phyloP scores from a whole-genome alignment of 805 yeast species.

The Grigorovia transvaalensis region DNA sequence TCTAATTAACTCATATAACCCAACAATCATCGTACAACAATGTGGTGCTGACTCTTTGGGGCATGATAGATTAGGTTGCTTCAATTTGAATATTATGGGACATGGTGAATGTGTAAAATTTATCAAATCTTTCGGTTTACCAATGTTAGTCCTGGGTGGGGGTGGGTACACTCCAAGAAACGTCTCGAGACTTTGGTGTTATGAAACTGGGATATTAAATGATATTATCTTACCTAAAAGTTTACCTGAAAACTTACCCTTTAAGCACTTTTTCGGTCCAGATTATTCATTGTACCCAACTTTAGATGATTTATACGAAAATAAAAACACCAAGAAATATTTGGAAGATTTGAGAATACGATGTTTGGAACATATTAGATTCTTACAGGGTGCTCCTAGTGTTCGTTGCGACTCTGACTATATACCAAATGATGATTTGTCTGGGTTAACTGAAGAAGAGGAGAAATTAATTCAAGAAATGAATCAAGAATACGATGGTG shows the following conservation, averaged over 20 bases:
- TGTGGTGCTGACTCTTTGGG: slow-evolving; percentile 97
- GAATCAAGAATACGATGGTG: slow-evolving; percentile 27
- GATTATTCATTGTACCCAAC: slow-evolving; percentile 84
- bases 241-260: slow-evolving; percentile 66
- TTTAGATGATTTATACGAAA: slow-evolving; percentile 69
- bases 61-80: slow-evolving; percentile 92
- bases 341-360: slow-evolving; percentile 69
- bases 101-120: slow-evolving; percentile 94
- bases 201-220: slow-evolving; percentile 80
- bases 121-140: slow-evolving; percentile 76
- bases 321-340: slow-evolving; percentile 73
- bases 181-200: slow-evolving; percentile 92
- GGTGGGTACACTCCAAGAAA: slow-evolving; percentile 98
- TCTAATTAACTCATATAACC: slow-evolving; percentile 75
- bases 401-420: slow-evolving; percentile 79
- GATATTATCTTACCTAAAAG: slow-evolving; percentile 67
- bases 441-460: slow-evolving; percentile 36
- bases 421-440: slow-evolving; percentile 52
- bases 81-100: slow-evolving; percentile 84
- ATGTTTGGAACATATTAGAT: slow-evolving; percentile 71
- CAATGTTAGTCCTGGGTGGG: slow-evolving; percentile 91
- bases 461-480: slow-evolving; percentile 27
- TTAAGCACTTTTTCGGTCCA: slow-evolving; percentile 77
- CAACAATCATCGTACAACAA: slow-evolving; percentile 92
- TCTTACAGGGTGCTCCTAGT: slow-evolving; percentile 83